A percentile compares a stretch with the other conserved stretches of the same genome.
phyloP scores from a whole-genome alignment of 2,329 filamentous ascomycete genomes.

The Mycosphaerella sp. region DNA sequence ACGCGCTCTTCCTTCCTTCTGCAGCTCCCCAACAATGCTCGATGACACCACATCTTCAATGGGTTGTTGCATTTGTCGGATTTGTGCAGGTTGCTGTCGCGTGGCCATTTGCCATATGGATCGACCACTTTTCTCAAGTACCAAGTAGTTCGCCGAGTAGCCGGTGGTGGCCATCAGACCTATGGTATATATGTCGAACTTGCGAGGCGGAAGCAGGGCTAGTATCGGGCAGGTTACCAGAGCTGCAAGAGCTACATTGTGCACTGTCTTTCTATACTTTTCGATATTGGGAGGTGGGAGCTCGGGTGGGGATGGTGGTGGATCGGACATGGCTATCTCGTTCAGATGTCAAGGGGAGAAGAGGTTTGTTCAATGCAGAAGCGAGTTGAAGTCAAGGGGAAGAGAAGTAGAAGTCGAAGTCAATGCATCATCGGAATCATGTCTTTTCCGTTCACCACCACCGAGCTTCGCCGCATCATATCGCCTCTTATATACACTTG shows the following conservation, averaged over 20 bases:
- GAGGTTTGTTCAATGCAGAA: not conserved
- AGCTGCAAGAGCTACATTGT: slow-evolving; percentile 45
- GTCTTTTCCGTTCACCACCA: not conserved
- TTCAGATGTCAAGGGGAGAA: not conserved
- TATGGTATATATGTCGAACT: slow-evolving; percentile 57
- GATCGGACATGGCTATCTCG: not conserved
- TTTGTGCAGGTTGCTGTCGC: slow-evolving; percentile 8
- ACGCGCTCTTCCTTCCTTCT: slow-evolving; percentile 19
- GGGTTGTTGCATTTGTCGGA: not conserved
- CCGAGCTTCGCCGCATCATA: not conserved
- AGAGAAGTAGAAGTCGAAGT: not conserved
- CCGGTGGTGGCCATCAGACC: slow-evolving; percentile 46
- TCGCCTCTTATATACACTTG: not conserved
- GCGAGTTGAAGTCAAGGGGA: not conserved
- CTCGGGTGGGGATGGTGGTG: slow-evolving; percentile 15
- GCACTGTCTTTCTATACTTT: slow-evolving; percentile 32
- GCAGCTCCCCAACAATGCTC: slow-evolving; percentile 18
- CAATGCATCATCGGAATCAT: not conserved
- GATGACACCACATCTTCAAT: not conserved
- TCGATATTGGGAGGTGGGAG: slow-evolving; percentile 23
- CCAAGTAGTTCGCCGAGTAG: slow-evolving; percentile 47
- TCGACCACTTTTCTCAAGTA: slow-evolving; percentile 32
- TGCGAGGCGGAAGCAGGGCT: slow-evolving; percentile 53
- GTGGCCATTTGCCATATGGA: slow-evolving; percentile 31
- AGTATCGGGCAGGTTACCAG: slow-evolving; percentile 51